These are phyloP conservation scores for Penicillium angulare DNA, from an alignment of 495 filamentous ascomycete species.

Conservation along the genomic window DNA sequence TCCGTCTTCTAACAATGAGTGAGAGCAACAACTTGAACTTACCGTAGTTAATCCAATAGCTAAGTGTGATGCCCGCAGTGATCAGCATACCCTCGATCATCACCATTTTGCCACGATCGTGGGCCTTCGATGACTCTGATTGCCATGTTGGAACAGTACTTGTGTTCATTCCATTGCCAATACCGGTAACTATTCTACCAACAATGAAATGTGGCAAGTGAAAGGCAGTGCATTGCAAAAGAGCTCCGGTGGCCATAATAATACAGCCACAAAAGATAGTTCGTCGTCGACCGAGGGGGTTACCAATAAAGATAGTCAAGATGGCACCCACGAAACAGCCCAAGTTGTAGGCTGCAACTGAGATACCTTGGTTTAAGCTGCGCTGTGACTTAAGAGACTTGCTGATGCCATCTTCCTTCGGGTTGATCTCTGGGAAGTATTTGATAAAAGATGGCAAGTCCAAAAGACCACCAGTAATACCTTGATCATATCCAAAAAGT, in stretches of 20 bases:
- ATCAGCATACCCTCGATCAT: slow-evolving; percentile 73
- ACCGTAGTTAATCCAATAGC: slow-evolving; percentile 73
- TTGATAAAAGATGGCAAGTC: slow-evolving; percentile 52
- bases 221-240: slow-evolving; percentile 61
- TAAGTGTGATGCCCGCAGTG: slow-evolving; percentile 63
- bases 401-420: slow-evolving; percentile 9
- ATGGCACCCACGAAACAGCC: slow-evolving; percentile 74
- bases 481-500: slow-evolving; percentile 56
- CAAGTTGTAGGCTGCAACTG: slow-evolving; percentile 68
- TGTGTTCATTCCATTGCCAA: slow-evolving; percentile 63
- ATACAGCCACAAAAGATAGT: slow-evolving; percentile 66
- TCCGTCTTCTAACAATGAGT: background rate
- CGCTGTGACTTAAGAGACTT: slow-evolving; percentile 17
- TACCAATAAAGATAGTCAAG: slow-evolving; percentile 67
- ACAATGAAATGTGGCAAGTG: slow-evolving; percentile 61
- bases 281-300: slow-evolving; percentile 63
- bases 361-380: slow-evolving; percentile 44
- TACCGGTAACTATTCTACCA: slow-evolving; percentile 64
- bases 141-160: slow-evolving; percentile 50
- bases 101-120: slow-evolving; percentile 70
- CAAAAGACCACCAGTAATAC: slow-evolving; percentile 57
- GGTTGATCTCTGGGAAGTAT: slow-evolving; percentile 46
- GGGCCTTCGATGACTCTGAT: slow-evolving; percentile 67
- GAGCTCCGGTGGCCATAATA: slow-evolving; percentile 66
- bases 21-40: background rate